These are phyloP conservation scores for Coleophoma eucalyptorum DNA, from an alignment of 2,329 filamentous ascomycete species.

Conservation along the genomic window DNA sequence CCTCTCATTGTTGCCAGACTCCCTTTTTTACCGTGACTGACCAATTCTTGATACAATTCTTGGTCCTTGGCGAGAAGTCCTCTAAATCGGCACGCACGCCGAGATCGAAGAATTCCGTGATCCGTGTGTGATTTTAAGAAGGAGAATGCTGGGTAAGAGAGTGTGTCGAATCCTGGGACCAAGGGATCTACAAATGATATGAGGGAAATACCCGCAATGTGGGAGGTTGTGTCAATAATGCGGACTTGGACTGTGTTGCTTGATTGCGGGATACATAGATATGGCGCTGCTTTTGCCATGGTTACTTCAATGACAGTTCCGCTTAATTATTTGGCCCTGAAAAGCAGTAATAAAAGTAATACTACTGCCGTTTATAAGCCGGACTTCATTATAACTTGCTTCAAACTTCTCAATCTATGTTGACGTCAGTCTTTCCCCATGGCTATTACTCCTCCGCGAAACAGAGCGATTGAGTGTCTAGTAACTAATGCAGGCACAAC, in stretches of 20 bases:
- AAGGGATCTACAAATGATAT: constrained; percentile 15
- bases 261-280: constrained; percentile 27
- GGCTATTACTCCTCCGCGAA: no score
- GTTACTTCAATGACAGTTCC: neutral
- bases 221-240: constrained; percentile 28
- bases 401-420: no score
- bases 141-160: constrained; percentile 36
- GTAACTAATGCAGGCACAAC: no score
- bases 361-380: no score
- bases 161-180: constrained; percentile 31
- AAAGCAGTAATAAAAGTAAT: neutral
- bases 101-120: constrained; percentile 29
- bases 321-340: neutral
- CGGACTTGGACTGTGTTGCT: constrained; percentile 24
- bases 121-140: constrained; percentile 43
- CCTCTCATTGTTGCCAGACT: constrained; percentile 35
- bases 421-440: no score
- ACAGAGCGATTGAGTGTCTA: no score
- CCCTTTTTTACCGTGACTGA: constrained; percentile 37
- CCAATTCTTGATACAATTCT: constrained; percentile 24
- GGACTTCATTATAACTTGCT: no score
- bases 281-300: constrained; percentile 4
- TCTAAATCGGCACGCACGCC: constrained; percentile 38
- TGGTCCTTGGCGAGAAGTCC: constrained; percentile 29
- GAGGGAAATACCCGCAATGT: constrained; percentile 17